Percentiles rank a stretch among this genome's conserved stretches.
phyloP scores from a whole-genome alignment of 2,329 filamentous ascomycete genomes.

The Colletotrichum tanaceti region DNA sequence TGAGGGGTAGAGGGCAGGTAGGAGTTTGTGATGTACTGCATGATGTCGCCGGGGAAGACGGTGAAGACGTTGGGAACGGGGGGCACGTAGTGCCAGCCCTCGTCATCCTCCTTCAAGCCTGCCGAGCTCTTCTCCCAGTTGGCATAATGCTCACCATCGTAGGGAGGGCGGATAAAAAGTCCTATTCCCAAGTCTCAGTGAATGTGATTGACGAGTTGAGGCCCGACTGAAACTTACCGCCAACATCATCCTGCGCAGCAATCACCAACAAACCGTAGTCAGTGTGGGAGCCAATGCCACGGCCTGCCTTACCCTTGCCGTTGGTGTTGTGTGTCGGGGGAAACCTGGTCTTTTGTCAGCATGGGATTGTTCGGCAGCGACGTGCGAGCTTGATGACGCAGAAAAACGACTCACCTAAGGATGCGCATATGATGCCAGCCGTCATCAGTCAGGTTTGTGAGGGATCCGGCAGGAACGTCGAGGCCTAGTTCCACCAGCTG shows the following conservation, averaged over 20 bases:
- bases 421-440: slow-evolving; percentile 65
- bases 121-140: slow-evolving; percentile 61
- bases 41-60: slow-evolving; percentile 64
- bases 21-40: slow-evolving; percentile 62
- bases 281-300: slow-evolving; percentile 64
- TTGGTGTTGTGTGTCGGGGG: slow-evolving; percentile 52
- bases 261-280: slow-evolving; percentile 65
- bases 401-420: slow-evolving; percentile 51
- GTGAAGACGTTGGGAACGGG: slow-evolving; percentile 58
- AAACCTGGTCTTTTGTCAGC: slow-evolving; percentile 45
- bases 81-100: slow-evolving; percentile 61
- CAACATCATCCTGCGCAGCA: slow-evolving; percentile 61
- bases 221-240: slow-evolving; percentile 48
- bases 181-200: slow-evolving; percentile 43
- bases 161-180: slow-evolving; percentile 59
- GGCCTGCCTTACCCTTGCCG: slow-evolving; percentile 61
- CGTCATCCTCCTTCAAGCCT: slow-evolving; percentile 57
- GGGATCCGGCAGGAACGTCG: slow-evolving; percentile 52
- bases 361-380: not conserved
- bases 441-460: slow-evolving; percentile 57
- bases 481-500: slow-evolving; percentile 60
- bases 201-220: not conserved
- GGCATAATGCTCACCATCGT: slow-evolving; percentile 53
- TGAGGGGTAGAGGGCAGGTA: slow-evolving; percentile 60
- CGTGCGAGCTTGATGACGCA: not conserved